Conservation (phyloP, 2,329 filamentous ascomycete genomes). For the Aspergillus carbonarius region DNA sequence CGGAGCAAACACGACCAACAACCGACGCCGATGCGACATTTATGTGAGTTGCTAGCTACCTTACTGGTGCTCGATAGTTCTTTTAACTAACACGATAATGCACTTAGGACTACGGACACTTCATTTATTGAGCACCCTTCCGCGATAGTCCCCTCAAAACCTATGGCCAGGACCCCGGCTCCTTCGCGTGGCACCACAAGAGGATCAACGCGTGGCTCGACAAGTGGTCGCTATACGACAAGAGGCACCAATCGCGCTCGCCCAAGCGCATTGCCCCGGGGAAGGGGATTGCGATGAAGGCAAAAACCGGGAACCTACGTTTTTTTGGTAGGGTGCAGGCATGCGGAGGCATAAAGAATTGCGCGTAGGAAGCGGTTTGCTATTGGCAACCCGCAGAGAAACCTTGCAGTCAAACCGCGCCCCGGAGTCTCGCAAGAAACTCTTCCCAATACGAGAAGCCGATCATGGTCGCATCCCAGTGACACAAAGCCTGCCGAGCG, state of each 20-base stretch:
- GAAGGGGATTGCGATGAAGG: slow-evolving; percentile 39
- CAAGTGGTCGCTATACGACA: slow-evolving; percentile 37
- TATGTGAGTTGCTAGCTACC: slow-evolving; percentile 57
- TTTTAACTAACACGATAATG: slow-evolving; percentile 4
- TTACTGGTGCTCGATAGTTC: background rate
- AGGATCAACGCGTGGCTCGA: slow-evolving; percentile 23
- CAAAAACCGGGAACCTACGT: background rate
- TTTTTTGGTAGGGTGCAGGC: background rate
- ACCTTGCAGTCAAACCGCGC: background rate
- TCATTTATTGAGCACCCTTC: slow-evolving; percentile 86
- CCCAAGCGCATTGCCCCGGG: slow-evolving; percentile 41
- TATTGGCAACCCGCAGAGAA: background rate
- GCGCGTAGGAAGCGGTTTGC: background rate
- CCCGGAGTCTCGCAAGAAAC: background rate
- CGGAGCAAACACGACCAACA: slow-evolving; percentile 33
- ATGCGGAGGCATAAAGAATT: background rate
- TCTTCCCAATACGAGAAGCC: background rate
- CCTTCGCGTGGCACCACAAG: slow-evolving; percentile 23
- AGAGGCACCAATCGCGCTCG: slow-evolving; percentile 36
- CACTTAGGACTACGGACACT: slow-evolving; percentile 77
- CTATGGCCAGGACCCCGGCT: slow-evolving; percentile 33
- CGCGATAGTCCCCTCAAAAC: slow-evolving; percentile 48
- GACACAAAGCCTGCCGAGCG: background rate
- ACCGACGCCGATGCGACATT: slow-evolving; percentile 76
- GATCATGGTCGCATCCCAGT: background rate